These are phyloP conservation scores for Arachis stenosperma DNA, from an alignment of 306 rosid species.

Conservation along the genomic window DNA sequence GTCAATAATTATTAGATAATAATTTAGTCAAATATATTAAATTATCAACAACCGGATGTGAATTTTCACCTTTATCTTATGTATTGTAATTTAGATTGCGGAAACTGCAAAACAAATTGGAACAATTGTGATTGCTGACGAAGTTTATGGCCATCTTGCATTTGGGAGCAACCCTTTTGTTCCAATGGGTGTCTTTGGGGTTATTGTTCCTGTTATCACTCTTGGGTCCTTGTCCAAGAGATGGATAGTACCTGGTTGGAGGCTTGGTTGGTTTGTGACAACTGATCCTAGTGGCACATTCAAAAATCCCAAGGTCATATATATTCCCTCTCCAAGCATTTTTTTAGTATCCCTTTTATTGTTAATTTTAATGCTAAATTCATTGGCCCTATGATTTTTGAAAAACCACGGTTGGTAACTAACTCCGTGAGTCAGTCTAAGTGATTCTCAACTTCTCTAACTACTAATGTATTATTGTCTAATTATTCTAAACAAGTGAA, in stretches of 20 bases:
- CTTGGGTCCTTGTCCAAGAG: slow-evolving; percentile 95
- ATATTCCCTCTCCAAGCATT: neutral
- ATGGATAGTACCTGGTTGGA: slow-evolving; percentile 98
- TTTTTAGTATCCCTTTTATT: neutral
- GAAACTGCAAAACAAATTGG: slow-evolving; percentile 67
- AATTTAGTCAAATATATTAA: too few relatives aligned
- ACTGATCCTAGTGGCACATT: slow-evolving; percentile 77
- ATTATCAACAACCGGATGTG: too few relatives aligned
- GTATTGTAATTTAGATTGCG: slow-evolving; percentile 57
- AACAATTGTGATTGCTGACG: slow-evolving; percentile 84
- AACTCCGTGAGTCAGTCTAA: neutral
- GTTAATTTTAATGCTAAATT: neutral
- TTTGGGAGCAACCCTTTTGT: slow-evolving; percentile 82
- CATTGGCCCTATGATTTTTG: neutral
- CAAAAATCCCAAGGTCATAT: slow-evolving; percentile 73
- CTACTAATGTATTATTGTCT: neutral
- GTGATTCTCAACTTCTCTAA: neutral
- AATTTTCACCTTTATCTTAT: too few relatives aligned
- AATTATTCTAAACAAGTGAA: neutral
- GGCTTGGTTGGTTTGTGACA: slow-evolving; percentile 96
- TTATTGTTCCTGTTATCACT: slow-evolving; percentile 80
- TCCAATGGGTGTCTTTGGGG: slow-evolving; percentile 95
- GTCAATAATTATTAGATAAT: too few relatives aligned
- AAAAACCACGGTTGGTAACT: neutral
- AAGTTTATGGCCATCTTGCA: slow-evolving; percentile 96